Conservation (phyloP, 768 basidiomycete species). For the Coprinopsis strossmayeri region DNA sequence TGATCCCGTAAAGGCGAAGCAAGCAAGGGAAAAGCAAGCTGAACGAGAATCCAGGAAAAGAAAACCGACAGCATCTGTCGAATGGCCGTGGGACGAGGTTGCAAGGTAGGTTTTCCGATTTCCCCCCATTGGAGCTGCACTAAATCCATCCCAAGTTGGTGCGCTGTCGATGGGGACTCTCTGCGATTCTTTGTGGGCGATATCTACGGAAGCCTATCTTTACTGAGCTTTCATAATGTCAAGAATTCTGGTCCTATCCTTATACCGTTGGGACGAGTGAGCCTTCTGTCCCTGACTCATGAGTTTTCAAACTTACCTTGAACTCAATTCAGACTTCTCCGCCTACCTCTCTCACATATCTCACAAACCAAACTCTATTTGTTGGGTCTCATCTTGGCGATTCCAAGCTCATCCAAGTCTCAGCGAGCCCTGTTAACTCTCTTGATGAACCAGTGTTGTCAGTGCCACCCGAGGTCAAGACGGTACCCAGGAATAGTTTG, state of each 20-base stretch:
- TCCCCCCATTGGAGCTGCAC: not conserved
- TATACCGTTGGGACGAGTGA: slow-evolving; percentile 68
- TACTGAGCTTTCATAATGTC: slow-evolving; percentile 50
- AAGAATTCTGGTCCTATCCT: slow-evolving; percentile 41
- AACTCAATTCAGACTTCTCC: slow-evolving; percentile 51
- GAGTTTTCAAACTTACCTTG: not conserved
- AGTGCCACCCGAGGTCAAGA: slow-evolving; percentile 42
- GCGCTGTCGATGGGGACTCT: slow-evolving; percentile 38
- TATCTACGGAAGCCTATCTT: slow-evolving; percentile 58
- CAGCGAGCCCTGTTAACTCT: slow-evolving; percentile 33
- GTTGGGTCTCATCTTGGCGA: slow-evolving; percentile 80
- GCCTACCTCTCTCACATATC: slow-evolving; percentile 63
- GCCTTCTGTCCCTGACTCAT: too few species aligned
- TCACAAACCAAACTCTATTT: slow-evolving; percentile 64
- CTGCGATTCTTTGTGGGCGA: slow-evolving; percentile 61
- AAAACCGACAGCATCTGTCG: slow-evolving; percentile 48
- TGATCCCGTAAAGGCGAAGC: slow-evolving; percentile 32
- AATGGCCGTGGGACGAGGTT: slow-evolving; percentile 75
- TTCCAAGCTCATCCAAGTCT: slow-evolving; percentile 68
- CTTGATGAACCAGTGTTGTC: slow-evolving; percentile 40
- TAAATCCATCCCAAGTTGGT: slow-evolving; percentile 34
- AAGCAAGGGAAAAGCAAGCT: slow-evolving; percentile 50
- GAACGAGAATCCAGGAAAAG: slow-evolving; percentile 47
- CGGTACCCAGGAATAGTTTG: slow-evolving; percentile 30
- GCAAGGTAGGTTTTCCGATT: slow-evolving; percentile 45